Conservation (phyloP, 306 rosid species). For the Fagus crenata region DNA sequence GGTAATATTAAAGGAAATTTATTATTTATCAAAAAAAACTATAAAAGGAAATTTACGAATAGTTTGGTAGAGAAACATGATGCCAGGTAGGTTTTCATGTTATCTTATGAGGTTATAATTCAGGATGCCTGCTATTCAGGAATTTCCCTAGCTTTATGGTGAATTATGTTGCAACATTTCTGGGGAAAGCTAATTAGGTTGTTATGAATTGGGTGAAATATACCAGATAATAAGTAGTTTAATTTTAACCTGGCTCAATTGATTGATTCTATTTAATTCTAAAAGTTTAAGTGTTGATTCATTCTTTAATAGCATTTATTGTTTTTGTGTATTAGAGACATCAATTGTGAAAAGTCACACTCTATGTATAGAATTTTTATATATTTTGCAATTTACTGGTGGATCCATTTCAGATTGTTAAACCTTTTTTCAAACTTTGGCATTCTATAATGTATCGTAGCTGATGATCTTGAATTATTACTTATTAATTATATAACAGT, state of each 20-base stretch:
- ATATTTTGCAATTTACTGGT: neutral
- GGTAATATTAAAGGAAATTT: constrained; percentile 5
- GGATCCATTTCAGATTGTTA: neutral
- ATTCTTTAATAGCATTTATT: neutral
- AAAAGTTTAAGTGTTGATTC: neutral
- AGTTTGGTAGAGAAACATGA: neutral
- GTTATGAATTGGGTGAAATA: neutral
- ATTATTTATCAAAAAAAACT: no score
- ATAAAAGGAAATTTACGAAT: neutral
- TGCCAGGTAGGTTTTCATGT: neutral
- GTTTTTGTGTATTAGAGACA: no score
- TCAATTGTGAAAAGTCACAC: neutral
- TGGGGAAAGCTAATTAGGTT: neutral
- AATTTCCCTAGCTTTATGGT: constrained; percentile 6
- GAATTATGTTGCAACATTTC: neutral
- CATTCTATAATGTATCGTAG: neutral
- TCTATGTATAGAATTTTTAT: neutral
- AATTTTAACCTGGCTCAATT: constrained; percentile 5
- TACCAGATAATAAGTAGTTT: neutral
- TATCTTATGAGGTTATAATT: constrained; percentile 5
- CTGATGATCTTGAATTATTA: neutral
- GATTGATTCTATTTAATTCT: neutral
- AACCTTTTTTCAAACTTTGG: no score
- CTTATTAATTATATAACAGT: neutral
- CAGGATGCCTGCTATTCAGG: neutral